These are phyloP conservation scores for Petrea volubilis DNA, from an alignment of 257 asterid species.

Conservation along the genomic window DNA sequence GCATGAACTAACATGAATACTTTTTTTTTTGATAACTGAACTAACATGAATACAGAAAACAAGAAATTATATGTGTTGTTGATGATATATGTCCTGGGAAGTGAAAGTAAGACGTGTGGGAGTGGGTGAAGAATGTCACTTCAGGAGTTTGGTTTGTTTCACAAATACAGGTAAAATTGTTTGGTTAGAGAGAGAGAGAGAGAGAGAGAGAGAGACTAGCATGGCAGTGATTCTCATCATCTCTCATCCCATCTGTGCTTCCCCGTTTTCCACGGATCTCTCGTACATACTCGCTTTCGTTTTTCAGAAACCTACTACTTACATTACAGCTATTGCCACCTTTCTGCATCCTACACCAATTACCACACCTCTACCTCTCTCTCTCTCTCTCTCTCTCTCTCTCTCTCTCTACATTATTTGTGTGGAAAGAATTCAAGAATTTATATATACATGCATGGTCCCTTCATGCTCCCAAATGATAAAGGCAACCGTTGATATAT, in stretches of 20 bases:
- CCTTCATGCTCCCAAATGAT: not conserved
- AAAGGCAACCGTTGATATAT: too few species aligned
- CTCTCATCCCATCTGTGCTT: not conserved
- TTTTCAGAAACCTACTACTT: conserved; percentile 24
- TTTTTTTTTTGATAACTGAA: too few species aligned
- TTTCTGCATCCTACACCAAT: conserved; percentile 18
- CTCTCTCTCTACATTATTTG: not conserved
- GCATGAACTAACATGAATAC: too few species aligned
- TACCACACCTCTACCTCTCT: not conserved
- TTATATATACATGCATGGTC: not conserved
- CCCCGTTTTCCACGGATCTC: conserved; percentile 35
- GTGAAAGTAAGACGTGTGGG: too few species aligned
- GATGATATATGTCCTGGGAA: too few species aligned
- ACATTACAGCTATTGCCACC: conserved; percentile 13
- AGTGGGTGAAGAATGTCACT: conserved; percentile 46
- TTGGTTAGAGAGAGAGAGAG: not conserved
- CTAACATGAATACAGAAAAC: too few species aligned
- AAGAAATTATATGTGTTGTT: too few species aligned
- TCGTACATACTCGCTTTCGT: not conserved
- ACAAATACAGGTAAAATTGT: conserved; percentile 32
- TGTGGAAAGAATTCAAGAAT: not conserved
- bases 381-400: not conserved
- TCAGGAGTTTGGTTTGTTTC: conserved; percentile 44
- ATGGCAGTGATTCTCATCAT: not conserved
- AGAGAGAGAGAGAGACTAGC: not conserved